Evolutionary conservation across 208 protist species (phyloP).

Genomic region (Lotmaria passim): DNA sequence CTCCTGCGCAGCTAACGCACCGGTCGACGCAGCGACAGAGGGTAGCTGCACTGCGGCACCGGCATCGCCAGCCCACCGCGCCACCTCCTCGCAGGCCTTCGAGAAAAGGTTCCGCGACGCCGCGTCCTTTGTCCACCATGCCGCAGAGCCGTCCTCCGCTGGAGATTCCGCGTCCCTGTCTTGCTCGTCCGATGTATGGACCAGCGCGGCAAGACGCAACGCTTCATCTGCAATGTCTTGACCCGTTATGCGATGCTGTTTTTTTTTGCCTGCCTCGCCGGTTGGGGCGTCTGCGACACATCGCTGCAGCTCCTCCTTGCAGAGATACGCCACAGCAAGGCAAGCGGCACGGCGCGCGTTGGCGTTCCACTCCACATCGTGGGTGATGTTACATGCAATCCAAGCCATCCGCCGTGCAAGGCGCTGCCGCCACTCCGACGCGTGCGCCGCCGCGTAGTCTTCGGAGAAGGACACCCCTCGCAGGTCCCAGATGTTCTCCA

Average conservation of each 20-base stretch:
- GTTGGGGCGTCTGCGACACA: not conserved
- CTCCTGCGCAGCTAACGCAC: constrained; percentile 95
- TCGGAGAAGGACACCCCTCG: constrained; percentile 31
- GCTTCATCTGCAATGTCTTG: not conserved
- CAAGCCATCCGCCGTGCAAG: constrained; percentile 12
- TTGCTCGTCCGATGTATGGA: not conserved
- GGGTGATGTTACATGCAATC: constrained; percentile 14
- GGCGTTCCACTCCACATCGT: constrained; percentile 5
- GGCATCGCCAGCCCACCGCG: constrained; percentile 42
- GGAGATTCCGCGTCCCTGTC: not conserved
- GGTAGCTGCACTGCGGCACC: constrained; percentile 83
- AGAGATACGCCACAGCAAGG: constrained; percentile 23
- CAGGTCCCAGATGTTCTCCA: constrained; percentile 57
- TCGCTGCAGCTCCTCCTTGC: constrained; percentile 30
- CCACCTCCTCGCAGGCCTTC: constrained; percentile 63
- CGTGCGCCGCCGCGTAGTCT: constrained; percentile 5
- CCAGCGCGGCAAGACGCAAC: not conserved
- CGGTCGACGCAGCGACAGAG: constrained; percentile 90
- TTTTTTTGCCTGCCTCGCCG: not conserved
- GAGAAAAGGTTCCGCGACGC: constrained; percentile 3
- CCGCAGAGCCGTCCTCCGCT: not conserved
- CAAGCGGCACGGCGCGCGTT: constrained; percentile 20
- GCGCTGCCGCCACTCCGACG: constrained; percentile 20
- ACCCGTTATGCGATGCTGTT: not conserved
- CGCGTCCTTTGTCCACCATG: not conserved